Conservation (phyloP, 225 moss, liverwort and hornwort species). For the Bryoerythrophyllum caledonicum region DNA sequence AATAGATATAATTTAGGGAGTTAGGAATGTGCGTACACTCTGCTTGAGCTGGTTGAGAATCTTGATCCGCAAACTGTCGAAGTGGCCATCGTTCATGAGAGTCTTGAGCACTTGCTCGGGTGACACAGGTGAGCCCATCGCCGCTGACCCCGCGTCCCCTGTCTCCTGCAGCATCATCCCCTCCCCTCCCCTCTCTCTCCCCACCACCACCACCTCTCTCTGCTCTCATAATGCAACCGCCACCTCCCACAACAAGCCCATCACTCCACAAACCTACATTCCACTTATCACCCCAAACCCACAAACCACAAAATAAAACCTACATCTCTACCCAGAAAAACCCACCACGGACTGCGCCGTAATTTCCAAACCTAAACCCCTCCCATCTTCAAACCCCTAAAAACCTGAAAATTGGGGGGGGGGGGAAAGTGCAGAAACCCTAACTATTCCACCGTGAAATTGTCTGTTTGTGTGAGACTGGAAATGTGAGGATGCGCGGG, state of each 20-base stretch:
- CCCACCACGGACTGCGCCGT: neutral
- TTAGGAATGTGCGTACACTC: slow-evolving; percentile 49
- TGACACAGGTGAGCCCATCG: slow-evolving; percentile 64
- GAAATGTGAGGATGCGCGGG: too few species aligned
- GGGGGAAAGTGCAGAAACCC: neutral
- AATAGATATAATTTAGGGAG: too few species aligned
- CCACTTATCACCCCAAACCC: neutral
- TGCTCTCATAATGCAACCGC: slow-evolving; percentile 44
- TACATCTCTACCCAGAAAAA: slow-evolving; percentile 4
- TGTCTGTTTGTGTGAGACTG: too few species aligned
- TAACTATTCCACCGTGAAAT: neutral
- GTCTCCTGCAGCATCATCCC: slow-evolving; percentile 74
- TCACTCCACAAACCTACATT: neutral
- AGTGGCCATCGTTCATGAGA: slow-evolving; percentile 81
- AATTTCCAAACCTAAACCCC: neutral
- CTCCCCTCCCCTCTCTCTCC: slow-evolving; percentile 27
- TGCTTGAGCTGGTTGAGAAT: slow-evolving; percentile 69
- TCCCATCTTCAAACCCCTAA: neutral
- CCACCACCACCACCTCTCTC: slow-evolving; percentile 32
- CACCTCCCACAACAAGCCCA: slow-evolving; percentile 14
- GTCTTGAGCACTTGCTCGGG: slow-evolving; percentile 68
- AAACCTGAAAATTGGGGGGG: neutral
- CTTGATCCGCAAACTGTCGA: slow-evolving; percentile 72
- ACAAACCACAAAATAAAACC: slow-evolving; percentile 13
- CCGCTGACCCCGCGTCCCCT: slow-evolving; percentile 69